Evolutionary conservation across 495 filamentous ascomycete genomes (phyloP).

Genomic region (Penicillium cinerascens): DNA sequence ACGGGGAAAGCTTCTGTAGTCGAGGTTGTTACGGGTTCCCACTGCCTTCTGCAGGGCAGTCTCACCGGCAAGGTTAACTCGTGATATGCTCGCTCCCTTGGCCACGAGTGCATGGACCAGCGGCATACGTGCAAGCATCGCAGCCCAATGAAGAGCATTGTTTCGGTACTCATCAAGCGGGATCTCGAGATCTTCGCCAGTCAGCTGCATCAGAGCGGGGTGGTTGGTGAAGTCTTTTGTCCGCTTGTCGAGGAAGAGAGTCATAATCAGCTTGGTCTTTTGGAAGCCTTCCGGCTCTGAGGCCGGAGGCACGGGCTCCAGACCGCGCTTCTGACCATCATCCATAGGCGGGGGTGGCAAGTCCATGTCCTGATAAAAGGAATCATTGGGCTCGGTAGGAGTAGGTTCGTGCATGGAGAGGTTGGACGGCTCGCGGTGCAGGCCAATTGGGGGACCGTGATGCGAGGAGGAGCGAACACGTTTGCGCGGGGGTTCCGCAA

Average conservation of each 20-base stretch:
- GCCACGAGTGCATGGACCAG: constrained; percentile 75
- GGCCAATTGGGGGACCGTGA: constrained; percentile 39
- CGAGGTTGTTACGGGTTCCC: constrained; percentile 84
- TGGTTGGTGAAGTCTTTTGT: constrained; percentile 62
- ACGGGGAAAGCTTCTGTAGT: constrained; percentile 76
- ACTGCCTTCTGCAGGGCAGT: constrained; percentile 88
- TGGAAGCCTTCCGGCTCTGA: constrained; percentile 61
- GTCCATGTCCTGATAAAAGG: constrained; percentile 66
- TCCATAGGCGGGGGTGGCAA: constrained; percentile 45
- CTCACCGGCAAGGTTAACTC: constrained; percentile 83
- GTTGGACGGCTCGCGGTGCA: constrained; percentile 37
- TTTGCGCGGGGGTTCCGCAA: constrained; percentile 81
- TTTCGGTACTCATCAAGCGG: constrained; percentile 84
- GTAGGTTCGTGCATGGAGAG: constrained; percentile 53
- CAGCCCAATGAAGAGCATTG: constrained; percentile 95
- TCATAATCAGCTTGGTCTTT: constrained; percentile 76
- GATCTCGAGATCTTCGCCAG: constrained; percentile 79
- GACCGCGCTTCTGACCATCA: constrained; percentile 53
- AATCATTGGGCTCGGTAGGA: constrained; percentile 83
- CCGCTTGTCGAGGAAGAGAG: constrained; percentile 75
- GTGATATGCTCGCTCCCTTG: constrained; percentile 78
- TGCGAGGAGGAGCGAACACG: constrained; percentile 58
- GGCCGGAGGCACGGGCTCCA: constrained; percentile 68
- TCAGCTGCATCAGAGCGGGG: constrained; percentile 63
- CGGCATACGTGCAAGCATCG: constrained; percentile 81